A percentile compares a stretch with the other conserved stretches of the same genome.
Conservation (phyloP, 2,329 filamentous ascomycete genomes). For the Amauroascus verrucosus region DNA sequence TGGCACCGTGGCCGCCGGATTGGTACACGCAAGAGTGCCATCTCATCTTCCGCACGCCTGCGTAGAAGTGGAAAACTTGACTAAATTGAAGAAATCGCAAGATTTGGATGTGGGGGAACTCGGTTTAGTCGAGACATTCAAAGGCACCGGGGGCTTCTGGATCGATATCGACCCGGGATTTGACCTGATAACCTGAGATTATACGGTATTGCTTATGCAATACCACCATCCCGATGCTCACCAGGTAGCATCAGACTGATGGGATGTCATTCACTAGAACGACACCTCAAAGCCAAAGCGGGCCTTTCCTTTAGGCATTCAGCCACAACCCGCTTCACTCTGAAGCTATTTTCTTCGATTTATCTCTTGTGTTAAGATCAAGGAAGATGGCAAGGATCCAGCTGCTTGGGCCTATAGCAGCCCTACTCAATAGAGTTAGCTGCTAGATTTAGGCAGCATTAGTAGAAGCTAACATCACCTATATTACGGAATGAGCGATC, state of each 20-base stretch:
- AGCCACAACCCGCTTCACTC: background rate
- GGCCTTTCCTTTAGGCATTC: background rate
- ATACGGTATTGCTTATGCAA: background rate
- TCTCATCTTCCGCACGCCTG: slow-evolving; percentile 5
- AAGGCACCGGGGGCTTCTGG: slow-evolving; percentile 16
- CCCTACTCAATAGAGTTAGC: background rate
- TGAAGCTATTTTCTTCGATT: background rate
- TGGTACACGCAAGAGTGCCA: slow-evolving; percentile 16
- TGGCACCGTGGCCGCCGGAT: slow-evolving; percentile 20
- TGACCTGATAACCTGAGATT: slow-evolving; percentile 15
- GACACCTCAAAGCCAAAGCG: background rate
- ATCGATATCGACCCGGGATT: slow-evolving; percentile 23
- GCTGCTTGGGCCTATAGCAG: background rate
- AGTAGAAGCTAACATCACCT: background rate
- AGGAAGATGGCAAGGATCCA: background rate
- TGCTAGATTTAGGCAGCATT: background rate
- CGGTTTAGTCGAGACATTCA: slow-evolving; percentile 7
- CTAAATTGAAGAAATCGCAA: background rate
- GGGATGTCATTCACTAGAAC: background rate
- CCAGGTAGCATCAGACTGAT: background rate
- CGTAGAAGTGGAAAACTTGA: background rate
- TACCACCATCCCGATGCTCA: background rate
- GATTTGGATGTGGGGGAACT: background rate
- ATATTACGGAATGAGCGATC: background rate
- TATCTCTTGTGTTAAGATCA: no score